These are phyloP conservation scores for Xylariaceae sp. DNA, from an alignment of 2,329 filamentous ascomycete genomes.

Conservation along the genomic window DNA sequence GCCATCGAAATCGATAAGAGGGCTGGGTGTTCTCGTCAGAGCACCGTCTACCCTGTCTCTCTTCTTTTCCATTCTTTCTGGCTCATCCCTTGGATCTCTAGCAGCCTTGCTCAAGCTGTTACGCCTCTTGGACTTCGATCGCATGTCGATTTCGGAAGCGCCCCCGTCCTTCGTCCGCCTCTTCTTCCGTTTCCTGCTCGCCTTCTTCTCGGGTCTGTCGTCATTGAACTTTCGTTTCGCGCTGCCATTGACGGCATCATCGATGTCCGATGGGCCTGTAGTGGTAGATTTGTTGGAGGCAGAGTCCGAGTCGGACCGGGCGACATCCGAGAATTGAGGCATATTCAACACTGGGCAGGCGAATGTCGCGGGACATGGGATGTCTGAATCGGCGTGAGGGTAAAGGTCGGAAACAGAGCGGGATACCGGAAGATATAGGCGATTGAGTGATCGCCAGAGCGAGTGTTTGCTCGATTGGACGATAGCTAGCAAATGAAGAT, in stretches of 20 bases:
- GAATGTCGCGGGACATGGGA: conserved; percentile 5
- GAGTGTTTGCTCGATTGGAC: no score
- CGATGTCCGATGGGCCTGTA: conserved; percentile 29
- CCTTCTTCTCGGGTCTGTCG: conserved; percentile 31
- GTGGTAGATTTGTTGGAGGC: conserved; percentile 18
- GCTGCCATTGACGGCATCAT: conserved; percentile 32
- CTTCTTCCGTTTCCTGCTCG: conserved; percentile 31
- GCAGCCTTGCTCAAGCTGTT: conserved; percentile 57
- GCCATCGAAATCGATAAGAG: conserved; percentile 59
- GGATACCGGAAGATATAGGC: no score
- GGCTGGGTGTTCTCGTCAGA: conserved; percentile 47
- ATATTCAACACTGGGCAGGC: conserved; percentile 23
- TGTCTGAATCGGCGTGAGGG: neutral
- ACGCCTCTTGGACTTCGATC: conserved; percentile 39
- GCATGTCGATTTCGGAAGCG: conserved; percentile 33
- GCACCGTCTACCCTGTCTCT: conserved; percentile 31
- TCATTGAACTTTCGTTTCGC: conserved; percentile 11
- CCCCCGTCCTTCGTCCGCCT: conserved; percentile 30
- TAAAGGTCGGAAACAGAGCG: no score
- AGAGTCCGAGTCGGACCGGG: conserved; percentile 15
- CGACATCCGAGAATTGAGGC: conserved; percentile 28
- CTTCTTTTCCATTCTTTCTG: conserved; percentile 38
- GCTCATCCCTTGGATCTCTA: conserved; percentile 56
- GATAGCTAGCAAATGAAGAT: no score
- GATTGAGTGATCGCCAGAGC: no score